Percentiles rank a stretch among this genome's conserved stretches.
Evolutionary conservation across 2,329 filamentous ascomycete species (phyloP).

Genomic region (Metarhizium humberi): DNA sequence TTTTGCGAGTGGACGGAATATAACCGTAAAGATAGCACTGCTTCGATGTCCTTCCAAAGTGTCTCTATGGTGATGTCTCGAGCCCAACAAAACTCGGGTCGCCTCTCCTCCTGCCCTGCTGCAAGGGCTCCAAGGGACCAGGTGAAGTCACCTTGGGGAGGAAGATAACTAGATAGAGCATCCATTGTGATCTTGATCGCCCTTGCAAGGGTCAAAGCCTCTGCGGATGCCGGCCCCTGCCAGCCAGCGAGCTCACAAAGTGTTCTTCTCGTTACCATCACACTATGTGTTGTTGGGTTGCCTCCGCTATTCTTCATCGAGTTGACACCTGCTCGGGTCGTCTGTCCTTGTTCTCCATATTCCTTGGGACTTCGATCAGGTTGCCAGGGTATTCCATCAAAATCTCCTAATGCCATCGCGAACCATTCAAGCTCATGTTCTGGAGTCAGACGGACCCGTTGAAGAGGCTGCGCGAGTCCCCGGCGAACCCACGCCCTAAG

Average conservation of each 20-base stretch:
- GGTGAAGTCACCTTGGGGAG: no score
- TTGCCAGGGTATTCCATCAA: neutral
- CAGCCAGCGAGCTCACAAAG: neutral
- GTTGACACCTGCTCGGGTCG: neutral
- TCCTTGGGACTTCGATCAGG: neutral
- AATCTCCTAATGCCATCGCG: neutral
- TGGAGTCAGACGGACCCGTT: neutral
- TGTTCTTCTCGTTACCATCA: neutral
- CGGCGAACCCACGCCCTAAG: neutral
- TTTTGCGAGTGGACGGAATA: no score
- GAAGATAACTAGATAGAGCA: neutral
- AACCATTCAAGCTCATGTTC: neutral
- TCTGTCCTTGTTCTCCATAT: neutral
- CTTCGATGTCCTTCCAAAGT: no score
- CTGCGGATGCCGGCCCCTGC: neutral
- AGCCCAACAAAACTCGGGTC: no score
- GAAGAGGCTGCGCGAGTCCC: neutral
- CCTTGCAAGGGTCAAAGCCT: neutral
- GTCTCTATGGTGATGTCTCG: no score
- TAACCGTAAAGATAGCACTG: no score
- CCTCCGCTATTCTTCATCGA: neutral
- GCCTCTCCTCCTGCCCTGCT: neutral
- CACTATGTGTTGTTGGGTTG: neutral
- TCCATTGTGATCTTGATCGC: neutral
- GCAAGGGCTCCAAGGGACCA: no score